Evolutionary conservation across 306 rosid species (phyloP).

Genomic region (Calophaca sinica): DNA sequence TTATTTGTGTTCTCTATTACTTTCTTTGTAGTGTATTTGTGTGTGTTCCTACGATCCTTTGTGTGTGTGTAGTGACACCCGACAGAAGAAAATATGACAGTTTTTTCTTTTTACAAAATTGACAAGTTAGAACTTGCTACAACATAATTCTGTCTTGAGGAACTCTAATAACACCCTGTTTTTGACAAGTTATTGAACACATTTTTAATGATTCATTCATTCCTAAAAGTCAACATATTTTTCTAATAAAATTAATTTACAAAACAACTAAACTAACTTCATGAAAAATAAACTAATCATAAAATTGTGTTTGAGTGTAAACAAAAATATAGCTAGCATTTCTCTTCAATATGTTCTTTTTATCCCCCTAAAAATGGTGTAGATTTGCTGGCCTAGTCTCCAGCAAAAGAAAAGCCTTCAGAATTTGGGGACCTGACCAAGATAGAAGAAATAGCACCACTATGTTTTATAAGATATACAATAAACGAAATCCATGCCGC

Average conservation of each 20-base stretch:
- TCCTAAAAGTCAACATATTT: no score
- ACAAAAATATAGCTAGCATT: neutral
- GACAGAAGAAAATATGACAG: no score
- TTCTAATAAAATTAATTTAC: neutral
- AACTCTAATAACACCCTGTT: neutral
- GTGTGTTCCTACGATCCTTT: no score
- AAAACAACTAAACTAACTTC: neutral
- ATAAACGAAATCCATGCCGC: conserved; percentile 55
- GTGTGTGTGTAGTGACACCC: no score
- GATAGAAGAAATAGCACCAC: conserved; percentile 56
- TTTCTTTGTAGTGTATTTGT: no score
- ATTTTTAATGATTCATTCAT: no score
- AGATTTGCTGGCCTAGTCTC: conserved; percentile 22
- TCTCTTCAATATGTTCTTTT: neutral
- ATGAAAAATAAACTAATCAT: neutral
- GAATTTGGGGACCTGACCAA: conserved; percentile 45
- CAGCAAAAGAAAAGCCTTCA: conserved; percentile 49
- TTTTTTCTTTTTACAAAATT: neutral
- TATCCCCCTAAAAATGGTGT: neutral
- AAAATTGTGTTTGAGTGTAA: neutral
- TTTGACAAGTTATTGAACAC: neutral
- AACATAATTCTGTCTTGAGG: neutral
- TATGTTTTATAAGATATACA: conserved; percentile 49
- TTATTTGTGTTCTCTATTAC: no score
- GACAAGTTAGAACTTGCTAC: conserved; percentile 14